A percentile compares a stretch with the other conserved stretches of the same genome.
Conservation (phyloP, 176 grass and related monocot genomes). For the Oryza nivara region DNA sequence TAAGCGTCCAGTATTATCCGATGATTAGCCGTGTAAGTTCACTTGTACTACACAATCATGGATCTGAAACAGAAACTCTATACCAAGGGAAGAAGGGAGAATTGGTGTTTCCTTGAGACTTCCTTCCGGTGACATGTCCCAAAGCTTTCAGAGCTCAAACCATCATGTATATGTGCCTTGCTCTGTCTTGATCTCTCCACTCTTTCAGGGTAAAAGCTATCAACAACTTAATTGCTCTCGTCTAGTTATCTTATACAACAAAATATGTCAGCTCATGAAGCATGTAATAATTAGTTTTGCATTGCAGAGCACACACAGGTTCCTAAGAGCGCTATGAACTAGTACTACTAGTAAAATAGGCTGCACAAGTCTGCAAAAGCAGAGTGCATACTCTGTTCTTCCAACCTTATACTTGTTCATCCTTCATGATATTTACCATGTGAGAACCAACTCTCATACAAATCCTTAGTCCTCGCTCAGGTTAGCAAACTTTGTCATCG, state of each 20-base stretch:
- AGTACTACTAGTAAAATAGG: neutral
- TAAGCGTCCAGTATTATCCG: too few species aligned
- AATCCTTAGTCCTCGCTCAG: neutral
- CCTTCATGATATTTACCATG: constrained; percentile 20
- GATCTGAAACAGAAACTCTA: too few species aligned
- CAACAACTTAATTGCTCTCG: neutral
- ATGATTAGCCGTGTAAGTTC: too few species aligned
- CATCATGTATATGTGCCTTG: neutral
- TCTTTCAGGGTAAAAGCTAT: neutral
- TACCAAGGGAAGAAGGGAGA: too few species aligned
- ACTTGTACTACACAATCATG: too few species aligned
- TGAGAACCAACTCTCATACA: constrained; percentile 5
- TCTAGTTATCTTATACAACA: neutral
- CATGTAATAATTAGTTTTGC: neutral
- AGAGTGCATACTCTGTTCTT: neutral
- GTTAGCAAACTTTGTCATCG: constrained; percentile 20
- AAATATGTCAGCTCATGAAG: neutral
- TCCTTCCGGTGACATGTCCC: too few species aligned
- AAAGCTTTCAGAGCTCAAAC: too few species aligned
- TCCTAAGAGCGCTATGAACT: neutral
- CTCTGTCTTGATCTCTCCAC: neutral
- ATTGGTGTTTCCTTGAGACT: too few species aligned
- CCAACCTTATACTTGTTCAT: neutral
- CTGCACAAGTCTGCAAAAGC: neutral
- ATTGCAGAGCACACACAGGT: neutral